Base-by-base conservation (phyloP, 495 filamentous ascomycete genomes). In the Tuber brumale region DNA sequence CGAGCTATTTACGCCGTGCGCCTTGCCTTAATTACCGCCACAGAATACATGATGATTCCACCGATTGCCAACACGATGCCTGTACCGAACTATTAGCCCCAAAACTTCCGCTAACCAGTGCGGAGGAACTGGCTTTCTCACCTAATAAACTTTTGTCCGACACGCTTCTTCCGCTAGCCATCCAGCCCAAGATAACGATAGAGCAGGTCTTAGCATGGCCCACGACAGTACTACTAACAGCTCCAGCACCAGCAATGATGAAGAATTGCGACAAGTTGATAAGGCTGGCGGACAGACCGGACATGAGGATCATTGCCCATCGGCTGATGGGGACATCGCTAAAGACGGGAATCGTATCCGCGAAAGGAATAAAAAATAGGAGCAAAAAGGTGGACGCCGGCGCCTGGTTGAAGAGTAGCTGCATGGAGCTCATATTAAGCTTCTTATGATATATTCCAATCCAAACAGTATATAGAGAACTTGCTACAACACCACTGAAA, bases 191-290 rank as follows among this genome's bases (percentile, higher is more conserved):
- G 69, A 86, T 85, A 23, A 90, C 88, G 82, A 89, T 90, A 18
- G 86, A 86, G 74, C 88, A 89, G 0, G 88, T 90, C 80, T 90
- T 89, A 21, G 89, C 84, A 80, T 93, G 91, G 0, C 91, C 91
- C 5, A 93, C 89, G 18, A 93, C 90, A 0, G 91, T 92, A 74
- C 89, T 91, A 37, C 89, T 90, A 12, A 93, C 90, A 7, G 91
- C 88, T 0, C 91, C 91, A 2, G 90, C 89, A 66, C 88, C 88
- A 39, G 89, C 90, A 51, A 93, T 89, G 78, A 93, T 92, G 80
- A 91, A 91, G 80, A 93, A 93, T 80, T 92, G 91, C 12, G 89
- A 91, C 70, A 92, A 85, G 81, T 93, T 93, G 79, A 93, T 90
- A 31, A 92, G 83, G 42, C 87, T 88, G 5, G 91, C 91, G 75